phyloP scores from a whole-genome alignment of 768 basidiomycete species.

The Suillus decipiens region DNA sequence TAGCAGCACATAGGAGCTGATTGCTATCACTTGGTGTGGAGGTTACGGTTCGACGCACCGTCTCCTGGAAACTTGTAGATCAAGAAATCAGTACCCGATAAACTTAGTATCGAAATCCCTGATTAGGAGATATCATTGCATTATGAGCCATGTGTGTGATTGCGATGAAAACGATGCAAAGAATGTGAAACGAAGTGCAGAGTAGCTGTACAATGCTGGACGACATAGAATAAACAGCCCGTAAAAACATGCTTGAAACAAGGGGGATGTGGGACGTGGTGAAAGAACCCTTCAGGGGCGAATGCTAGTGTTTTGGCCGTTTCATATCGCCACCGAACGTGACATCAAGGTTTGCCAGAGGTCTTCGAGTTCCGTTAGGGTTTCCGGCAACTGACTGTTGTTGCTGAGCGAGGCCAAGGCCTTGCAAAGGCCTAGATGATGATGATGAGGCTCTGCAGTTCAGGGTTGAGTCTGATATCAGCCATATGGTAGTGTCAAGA shows the following conservation, averaged over 20 bases:
- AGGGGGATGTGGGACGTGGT: not conserved
- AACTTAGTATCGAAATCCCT: not conserved
- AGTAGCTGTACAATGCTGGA: not conserved
- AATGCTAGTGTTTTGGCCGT: slow-evolving; percentile 39
- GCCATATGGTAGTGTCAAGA: slow-evolving; percentile 13
- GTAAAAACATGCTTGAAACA: not conserved
- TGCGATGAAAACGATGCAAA: not conserved
- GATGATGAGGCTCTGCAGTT: slow-evolving; percentile 22
- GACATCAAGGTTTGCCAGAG: slow-evolving; percentile 37
- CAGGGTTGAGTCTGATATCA: not conserved
- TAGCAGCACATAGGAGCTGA: not conserved
- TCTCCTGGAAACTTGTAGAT: not conserved
- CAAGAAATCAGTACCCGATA: not conserved
- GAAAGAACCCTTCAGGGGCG: not conserved
- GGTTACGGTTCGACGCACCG: not conserved
- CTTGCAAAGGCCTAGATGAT: slow-evolving; percentile 28
- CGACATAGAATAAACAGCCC: not conserved
- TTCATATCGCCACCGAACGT: slow-evolving; percentile 35
- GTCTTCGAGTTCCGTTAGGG: slow-evolving; percentile 19
- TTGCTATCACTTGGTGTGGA: not conserved
- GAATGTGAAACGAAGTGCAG: not conserved
- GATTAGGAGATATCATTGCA: not conserved
- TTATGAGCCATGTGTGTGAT: not conserved
- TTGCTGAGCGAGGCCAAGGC: slow-evolving; percentile 44
- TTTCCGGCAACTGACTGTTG: slow-evolving; percentile 20